Base-by-base conservation (phyloP, 352 stramenopile species). In the Phytophthora quininea region DNA sequence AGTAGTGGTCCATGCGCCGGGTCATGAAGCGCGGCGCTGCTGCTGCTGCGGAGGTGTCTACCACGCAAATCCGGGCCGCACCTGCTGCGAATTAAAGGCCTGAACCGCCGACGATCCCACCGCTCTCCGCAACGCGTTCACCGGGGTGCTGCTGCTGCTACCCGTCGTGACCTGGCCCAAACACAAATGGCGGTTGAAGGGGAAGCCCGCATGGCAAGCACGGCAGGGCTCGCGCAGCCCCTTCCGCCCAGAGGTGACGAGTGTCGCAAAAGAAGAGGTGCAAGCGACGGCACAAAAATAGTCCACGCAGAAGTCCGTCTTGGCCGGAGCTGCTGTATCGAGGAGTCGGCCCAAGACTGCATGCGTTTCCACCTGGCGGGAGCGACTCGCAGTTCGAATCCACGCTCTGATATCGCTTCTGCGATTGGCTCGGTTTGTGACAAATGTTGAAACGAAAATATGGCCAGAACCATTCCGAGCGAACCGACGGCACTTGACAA, bases 1-100 rank as follows among this genome's bases (percentile, higher is more conserved):
- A 58, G 30, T 75, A 42, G 49, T 75, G 70, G 40, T 78, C 66
- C 54, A 74, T 74, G 45, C 57, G 66, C 65, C 61, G 70, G 56
- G 61, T 69, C 70, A 78, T 78, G 32, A 62, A 75, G 51, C 33
- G 48, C 53, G 47, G 40, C 19, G 43, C 14, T 6, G 35, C 6
- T 19, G 15, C 15, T 49, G 29, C 15, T 45, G 55, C 40, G 52
- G 33, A 43, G 57, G 29, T 35, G 42, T 62, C 43, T 24, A 24
- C 19, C 19, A 24, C 19, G 59, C 58, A 70, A 69, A 67, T 71
- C 59, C 27, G 55, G 61, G 49, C 64, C 71, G 62, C 58, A 67
- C 69, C 58, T 73, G 64, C 38, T 61, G 55, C 58, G 49, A 42
- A 29, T 48, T 15, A 47, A 47, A 8, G 6, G 40, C 40, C 19